Evolutionary conservation across 768 basidiomycete species (phyloP), one percentile per base, ranked within the genome.

Genomic region (Russula griseocarnosa): DNA sequence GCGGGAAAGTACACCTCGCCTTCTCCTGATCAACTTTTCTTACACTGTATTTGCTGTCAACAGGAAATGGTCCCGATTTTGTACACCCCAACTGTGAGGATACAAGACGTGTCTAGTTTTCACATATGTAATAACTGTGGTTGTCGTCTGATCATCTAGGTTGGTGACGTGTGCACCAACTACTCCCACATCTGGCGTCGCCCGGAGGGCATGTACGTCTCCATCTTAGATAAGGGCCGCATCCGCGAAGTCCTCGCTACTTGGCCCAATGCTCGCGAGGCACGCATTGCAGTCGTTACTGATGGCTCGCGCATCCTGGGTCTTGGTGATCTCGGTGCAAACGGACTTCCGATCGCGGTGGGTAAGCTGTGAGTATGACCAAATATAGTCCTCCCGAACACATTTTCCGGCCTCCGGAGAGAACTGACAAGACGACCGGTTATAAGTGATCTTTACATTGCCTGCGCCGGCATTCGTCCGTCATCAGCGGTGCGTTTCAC

Each of bases 221-320:
- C 90, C 26, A 82, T 91, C 70, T 84, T 85, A 58, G 92, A 98
- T 76, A 90, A 90, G 72, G 93, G 92, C 51, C 86, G 83, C 50
- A 88, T 95, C 69, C 78, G 83, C 51, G 74, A 79, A 65, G 83
- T 95, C 62, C 77, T 95, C 44, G 74, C 77, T 50, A 87, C 86
- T 70, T 93, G 90, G 87, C 86, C 88, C 8, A 83, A 79, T 63
- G 75, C 85, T 62, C 79, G 86, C 55, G 86, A 91, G 40, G 88
- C 89, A 20, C 83, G 92, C 44, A 95, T 97, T 67, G 84, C 86
- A 58, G 94, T 98, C 50, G 93, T 97, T 26, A 97, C 94, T 0
- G 94, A 96, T 73, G 94, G 88, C 40, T 92, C 90, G 14, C 86
- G 94, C 50, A 94, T 96, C 69, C 83, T 97, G 44, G 94, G 94